A percentile compares a stretch with the other conserved stretches of the same genome.
phyloP scores from a whole-genome alignment of 164 flowering plant species.

The Nymphaea colorata region DNA sequence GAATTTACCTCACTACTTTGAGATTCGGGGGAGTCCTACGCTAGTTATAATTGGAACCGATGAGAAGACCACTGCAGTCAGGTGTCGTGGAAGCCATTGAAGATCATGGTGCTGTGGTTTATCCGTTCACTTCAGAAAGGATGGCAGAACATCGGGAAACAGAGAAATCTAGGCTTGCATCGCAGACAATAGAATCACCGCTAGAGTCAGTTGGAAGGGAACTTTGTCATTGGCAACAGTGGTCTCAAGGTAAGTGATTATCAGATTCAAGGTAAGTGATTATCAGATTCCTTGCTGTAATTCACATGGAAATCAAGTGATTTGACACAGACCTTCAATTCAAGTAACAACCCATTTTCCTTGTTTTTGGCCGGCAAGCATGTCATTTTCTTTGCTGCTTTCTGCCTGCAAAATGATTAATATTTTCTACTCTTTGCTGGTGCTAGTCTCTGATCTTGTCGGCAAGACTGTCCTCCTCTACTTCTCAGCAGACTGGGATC shows the following conservation, averaged over 20 bases:
- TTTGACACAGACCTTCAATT: no score
- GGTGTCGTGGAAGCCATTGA: constrained; percentile 14
- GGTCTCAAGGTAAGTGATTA: constrained; percentile 29
- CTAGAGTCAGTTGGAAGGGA: constrained; percentile 18
- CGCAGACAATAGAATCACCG: constrained; percentile 26
- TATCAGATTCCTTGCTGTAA: no score
- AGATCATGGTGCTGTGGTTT: constrained; percentile 18
- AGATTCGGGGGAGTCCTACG: constrained; percentile 8
- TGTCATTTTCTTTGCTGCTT: no score
- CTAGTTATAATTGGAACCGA: constrained; percentile 16
- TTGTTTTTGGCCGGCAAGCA: no score
- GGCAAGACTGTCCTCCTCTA: constrained; percentile 59
- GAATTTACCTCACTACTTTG: constrained; percentile 10
- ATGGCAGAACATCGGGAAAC: constrained; percentile 17
- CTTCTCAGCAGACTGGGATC: constrained; percentile 74
- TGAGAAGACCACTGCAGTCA: constrained; percentile 21
- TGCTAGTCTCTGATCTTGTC: constrained; percentile 46
- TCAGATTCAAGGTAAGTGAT: no score
- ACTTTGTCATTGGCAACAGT: constrained; percentile 22
- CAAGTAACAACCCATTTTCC: no score
- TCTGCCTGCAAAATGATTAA: no score
- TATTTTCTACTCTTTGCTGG: no score
- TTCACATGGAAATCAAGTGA: no score
- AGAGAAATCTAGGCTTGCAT: constrained; percentile 17
- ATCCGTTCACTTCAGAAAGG: constrained; percentile 26